Conservation (phyloP, 441 rosid genomes). For the Viola pubescens region DNA sequence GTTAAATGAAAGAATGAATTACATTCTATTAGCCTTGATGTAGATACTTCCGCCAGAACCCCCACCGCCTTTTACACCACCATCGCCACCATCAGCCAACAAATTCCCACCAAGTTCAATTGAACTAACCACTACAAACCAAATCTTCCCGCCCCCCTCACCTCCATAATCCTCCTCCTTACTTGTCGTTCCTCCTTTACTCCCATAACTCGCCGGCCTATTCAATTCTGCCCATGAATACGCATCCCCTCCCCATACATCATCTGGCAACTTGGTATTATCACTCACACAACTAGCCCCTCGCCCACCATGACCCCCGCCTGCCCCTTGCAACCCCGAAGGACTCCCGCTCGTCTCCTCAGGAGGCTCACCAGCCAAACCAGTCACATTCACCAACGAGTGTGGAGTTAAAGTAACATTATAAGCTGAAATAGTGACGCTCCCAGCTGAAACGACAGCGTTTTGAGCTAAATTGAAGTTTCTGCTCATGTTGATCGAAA, state of each 20-base stretch:
- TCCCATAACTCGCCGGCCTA: constrained; percentile 63
- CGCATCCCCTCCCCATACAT: constrained; percentile 74
- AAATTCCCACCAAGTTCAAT: constrained; percentile 43
- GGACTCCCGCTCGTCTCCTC: constrained; percentile 69
- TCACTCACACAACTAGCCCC: constrained; percentile 63
- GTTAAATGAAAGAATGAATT: constrained; percentile 13
- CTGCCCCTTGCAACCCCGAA: constrained; percentile 49
- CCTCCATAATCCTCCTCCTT: constrained; percentile 59
- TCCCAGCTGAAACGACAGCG: constrained; percentile 36
- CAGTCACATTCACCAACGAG: constrained; percentile 51
- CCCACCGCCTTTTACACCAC: constrained; percentile 60
- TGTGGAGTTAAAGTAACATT: constrained; percentile 33
- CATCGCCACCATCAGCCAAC: constrained; percentile 56
- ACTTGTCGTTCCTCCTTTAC: constrained; percentile 65
- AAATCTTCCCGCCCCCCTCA: constrained; percentile 65
- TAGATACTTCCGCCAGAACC: constrained; percentile 72
- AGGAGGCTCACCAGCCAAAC: constrained; percentile 60
- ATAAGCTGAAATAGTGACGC: constrained; percentile 35
- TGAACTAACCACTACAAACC: constrained; percentile 28
- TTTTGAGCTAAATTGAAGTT: constrained; percentile 34
- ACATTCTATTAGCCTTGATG: constrained; percentile 57
- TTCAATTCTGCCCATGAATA: constrained; percentile 68
- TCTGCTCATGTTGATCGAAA: constrained; percentile 41
- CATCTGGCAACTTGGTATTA: constrained; percentile 50
- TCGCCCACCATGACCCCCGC: constrained; percentile 74